Base-by-base conservation (phyloP, 371 early-diverging fungal species). In the Smittium culicis region DNA sequence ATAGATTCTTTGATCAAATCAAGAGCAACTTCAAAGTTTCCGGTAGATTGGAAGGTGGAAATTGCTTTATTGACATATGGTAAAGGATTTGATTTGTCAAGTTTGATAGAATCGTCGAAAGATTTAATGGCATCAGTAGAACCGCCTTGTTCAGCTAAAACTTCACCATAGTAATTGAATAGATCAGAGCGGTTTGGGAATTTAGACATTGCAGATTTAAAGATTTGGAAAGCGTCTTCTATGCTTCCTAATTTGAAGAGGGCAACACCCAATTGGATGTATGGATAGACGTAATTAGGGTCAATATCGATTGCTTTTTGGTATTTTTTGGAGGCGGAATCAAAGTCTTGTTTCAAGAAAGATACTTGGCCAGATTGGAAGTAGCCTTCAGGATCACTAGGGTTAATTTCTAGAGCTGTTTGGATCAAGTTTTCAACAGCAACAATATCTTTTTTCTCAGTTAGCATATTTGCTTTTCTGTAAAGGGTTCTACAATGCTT, bases 11-110 rank as follows among this genome's bases (percentile, higher is more conserved):
- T 79, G 76, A 91, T 91, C 65, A 91, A 77, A 29, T 74, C 71
- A 79, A 88, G 89, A n/a, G 95, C 89, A 64, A 80, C 79, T 57
- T 79, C 79, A 16, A 84, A 73, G 70, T 97, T 89, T 34, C 85
- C 81, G 72, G 82, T 83, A 67, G 83, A 83, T 75, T 95, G 94
- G 71, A 91, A 85, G 75, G 85, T 82, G 35, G 92, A 76, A 74
- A 95, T 86, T n/a, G 90, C 91, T 80, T 95, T 93, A 84, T 96
- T 96, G 79, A 96, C 94, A 69, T 92, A 93, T 14, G 95, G 93
- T 58, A 94, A 79, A 17, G 95, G 92, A 72, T 88, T 89, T 66
- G 79, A 80, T 57, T 85, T 85, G 77, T 98, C 96, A 55, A 95
- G 74, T 65, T 84, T 77, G 63, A 98, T 83, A 60, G 96, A 93